These are phyloP conservation scores for Zygotorulaspora chibaensis DNA, from an alignment of 805 yeast genomes.

Conservation along the genomic window DNA sequence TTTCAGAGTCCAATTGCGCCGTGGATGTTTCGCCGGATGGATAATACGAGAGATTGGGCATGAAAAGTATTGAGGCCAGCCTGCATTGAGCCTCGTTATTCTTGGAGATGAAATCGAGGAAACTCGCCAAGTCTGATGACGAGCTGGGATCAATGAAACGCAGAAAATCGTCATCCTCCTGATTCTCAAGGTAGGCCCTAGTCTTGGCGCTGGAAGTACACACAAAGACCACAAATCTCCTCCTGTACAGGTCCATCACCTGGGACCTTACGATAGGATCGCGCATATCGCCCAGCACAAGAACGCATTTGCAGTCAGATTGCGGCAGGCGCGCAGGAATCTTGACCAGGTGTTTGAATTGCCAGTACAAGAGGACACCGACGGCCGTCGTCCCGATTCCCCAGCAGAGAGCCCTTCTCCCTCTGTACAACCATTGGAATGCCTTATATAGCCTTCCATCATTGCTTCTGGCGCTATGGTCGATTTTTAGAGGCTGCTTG, in stretches of 20 bases:
- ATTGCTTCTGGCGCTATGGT: not conserved
- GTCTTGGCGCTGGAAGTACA: conserved; percentile 27
- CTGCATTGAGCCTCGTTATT: conserved; percentile 8
- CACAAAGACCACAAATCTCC: conserved; percentile 32
- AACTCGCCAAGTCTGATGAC: conserved; percentile 19
- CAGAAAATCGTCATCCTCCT: conserved; percentile 31
- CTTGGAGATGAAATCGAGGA: conserved; percentile 17
- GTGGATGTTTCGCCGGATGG: conserved; percentile 27
- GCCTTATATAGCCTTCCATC: not conserved
- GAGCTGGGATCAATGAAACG: conserved; percentile 26
- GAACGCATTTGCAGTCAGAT: conserved; percentile 17
- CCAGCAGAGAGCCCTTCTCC: conserved; percentile 4
- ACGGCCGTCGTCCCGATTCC: conserved; percentile 20
- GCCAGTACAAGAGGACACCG: conserved; percentile 16
- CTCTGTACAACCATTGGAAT: not conserved
- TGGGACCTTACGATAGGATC: conserved; percentile 36
- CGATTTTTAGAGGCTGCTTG: not conserved
- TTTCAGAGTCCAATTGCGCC: conserved; percentile 21
- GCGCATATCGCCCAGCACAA: conserved; percentile 33
- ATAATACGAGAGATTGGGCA: conserved; percentile 34
- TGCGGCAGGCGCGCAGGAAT: conserved; percentile 20
- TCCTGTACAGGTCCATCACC: conserved; percentile 34
- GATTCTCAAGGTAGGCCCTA: conserved; percentile 11
- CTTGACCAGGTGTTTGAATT: conserved; percentile 7
- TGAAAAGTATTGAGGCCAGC: conserved; percentile 28